Evolutionary conservation across 1,284 basidiomycete species (phyloP), one percentile per base, ranked within the genome.

Genomic region (Apiotrichum mycotoxinovorans): DNA sequence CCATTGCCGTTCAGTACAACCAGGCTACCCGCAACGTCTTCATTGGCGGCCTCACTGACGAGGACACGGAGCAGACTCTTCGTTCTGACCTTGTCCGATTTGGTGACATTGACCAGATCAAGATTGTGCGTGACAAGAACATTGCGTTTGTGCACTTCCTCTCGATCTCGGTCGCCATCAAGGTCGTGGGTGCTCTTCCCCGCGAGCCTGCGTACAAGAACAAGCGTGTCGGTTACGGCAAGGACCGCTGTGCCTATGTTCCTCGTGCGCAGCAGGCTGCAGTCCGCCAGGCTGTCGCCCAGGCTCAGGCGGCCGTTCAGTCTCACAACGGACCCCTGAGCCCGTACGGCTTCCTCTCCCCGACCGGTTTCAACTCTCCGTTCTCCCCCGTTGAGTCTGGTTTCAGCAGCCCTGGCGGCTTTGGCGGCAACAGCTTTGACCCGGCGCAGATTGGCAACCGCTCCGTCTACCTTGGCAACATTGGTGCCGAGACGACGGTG

Each of bases 71-170:
- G 79, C 89, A 94, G 78, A 84, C 85, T 73, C 79, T 97, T 43
- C 80, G 92, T 30, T 90, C 95, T 62, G 91, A 94, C 71, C 80
- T 80, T 51, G 86, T 84, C 68, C 82, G 88, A 41, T 97, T 93
- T 69, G 93, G 93, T n/a, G 81, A 93, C 43, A 96, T 97, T 71
- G 93, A 97, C 78, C 93, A 96, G 75, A 91, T 97, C 73, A 97
- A 97, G 83, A 95, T 96, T 70, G 93, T 96, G 41, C 81, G 91
- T 60, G 93, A 97, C 81, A 96, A 96, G 83, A 93, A 94, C 71
- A 96, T 96, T 63, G 93, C 91, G 9, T 97, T 97, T 73, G 89
- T 97, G 40, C 93, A 97, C 78, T 97, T 96, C 81, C 80, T 96
- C 68, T 91, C 88, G 75, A 95, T 97, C 73, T 84, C 87, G 15